Evolutionary conservation across 2,329 filamentous ascomycete genomes (phyloP).

Genomic region (Fusarium sterilihyphosum): DNA sequence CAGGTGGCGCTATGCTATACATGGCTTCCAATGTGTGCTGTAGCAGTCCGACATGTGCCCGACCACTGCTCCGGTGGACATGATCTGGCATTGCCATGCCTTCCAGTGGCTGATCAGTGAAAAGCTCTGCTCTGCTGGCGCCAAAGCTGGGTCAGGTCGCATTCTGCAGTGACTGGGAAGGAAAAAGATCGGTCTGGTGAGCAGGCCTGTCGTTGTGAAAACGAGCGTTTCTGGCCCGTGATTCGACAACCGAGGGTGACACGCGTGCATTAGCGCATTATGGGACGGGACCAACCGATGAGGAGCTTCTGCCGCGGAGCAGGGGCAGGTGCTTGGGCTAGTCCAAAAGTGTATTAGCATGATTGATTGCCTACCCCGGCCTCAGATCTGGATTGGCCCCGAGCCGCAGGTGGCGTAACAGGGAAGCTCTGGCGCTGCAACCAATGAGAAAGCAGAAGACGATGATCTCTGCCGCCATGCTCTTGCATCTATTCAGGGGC

Average conservation of each 20-base stretch:
- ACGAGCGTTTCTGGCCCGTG: constrained; percentile 37
- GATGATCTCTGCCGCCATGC: constrained; percentile 13
- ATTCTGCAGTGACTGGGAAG: constrained; percentile 13
- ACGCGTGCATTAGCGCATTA: constrained; percentile 56
- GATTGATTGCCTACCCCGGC: constrained; percentile 42
- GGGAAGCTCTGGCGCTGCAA: background rate
- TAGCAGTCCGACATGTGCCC: constrained; percentile 21
- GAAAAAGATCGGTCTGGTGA: constrained; percentile 40
- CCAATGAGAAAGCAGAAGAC: constrained; percentile 17
- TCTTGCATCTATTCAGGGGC: constrained; percentile 20
- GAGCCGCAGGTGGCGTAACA: constrained; percentile 38
- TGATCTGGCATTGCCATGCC: constrained; percentile 7
- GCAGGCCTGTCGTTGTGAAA: constrained; percentile 36
- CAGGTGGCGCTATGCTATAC: background rate
- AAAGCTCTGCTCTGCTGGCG: constrained; percentile 28
- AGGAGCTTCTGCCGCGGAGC: constrained; percentile 48
- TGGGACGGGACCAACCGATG: constrained; percentile 59
- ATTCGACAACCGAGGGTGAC: constrained; percentile 56
- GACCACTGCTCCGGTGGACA: background rate
- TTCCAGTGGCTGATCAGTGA: constrained; percentile 23
- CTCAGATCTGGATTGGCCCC: constrained; percentile 54
- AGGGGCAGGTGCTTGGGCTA: constrained; percentile 26
- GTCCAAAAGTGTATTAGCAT: background rate
- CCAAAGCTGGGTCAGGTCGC: constrained; percentile 9
- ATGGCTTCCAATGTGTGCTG: constrained; percentile 12